Evolutionary conservation across 352 stramenopile genomes (phyloP), one percentile per base, ranked within the genome.

Genomic region (Blastocystis sp.): DNA sequence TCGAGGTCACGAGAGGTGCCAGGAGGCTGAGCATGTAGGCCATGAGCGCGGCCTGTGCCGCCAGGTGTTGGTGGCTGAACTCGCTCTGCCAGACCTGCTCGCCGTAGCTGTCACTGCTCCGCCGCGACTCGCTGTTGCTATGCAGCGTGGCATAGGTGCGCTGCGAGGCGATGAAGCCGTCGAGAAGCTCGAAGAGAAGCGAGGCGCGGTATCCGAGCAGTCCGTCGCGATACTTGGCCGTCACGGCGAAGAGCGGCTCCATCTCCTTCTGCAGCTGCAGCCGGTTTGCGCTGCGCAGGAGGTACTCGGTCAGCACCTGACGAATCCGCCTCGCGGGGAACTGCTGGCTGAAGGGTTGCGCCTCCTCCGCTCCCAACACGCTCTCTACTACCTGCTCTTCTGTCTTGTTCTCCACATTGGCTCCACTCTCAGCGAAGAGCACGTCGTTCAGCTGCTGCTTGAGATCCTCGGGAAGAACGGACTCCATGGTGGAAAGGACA

Each of bases 11-110:
- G 11, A 89, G 90, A 77, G 93, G 94, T 89, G 94, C 95, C 88
- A 94, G 91, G 88, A 93, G 93, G 76, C 95, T 92, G 65, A 96
- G 90, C 57, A 94, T 92, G 10, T 91, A 91, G 38, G 95, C 80
- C 57, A 93, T 92, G 28, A 89, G 71, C 77, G 94, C 93, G 14
- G 93, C 91, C 43, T 91, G 92, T 34, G 92, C 93, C 60, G 92
- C 89, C 40, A 34, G 9, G 38, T 77, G 64, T 1, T 78, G 40
- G 57, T 76, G 78, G 48, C 78, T 78, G 45, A 80, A 80, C 40
- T 42, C 62, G 38, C 64, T 57, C 4, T 24, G 54, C 65, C 64
- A 88, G 3, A 60, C 1, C 45, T 77, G 78, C 21, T 77, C 43
- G 65, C 42, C 42, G 34, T 78, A 65, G 11, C 6, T 19, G 24